Evolutionary conservation across 225 moss, liverwort and hornwort genomes (phyloP).

Genomic region (Ulota crispa): DNA sequence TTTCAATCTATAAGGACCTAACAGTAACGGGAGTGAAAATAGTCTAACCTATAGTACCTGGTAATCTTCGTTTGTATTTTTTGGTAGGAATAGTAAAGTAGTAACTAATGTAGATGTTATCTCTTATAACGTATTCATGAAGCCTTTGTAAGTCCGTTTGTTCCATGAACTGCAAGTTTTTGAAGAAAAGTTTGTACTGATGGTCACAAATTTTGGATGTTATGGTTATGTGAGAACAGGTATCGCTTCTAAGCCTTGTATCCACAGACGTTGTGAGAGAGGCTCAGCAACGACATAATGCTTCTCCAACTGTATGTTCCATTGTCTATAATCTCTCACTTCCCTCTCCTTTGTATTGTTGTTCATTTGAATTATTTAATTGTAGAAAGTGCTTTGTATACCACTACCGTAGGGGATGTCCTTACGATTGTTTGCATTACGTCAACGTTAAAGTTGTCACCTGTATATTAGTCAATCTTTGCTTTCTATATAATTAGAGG

Average conservation of each 20-base stretch:
- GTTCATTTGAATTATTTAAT: background rate
- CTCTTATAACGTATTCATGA: too few relatives aligned
- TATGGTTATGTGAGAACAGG: conserved; percentile 45
- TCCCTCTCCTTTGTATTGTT: background rate
- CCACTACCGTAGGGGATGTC: background rate
- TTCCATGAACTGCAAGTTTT: background rate
- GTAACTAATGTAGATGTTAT: background rate
- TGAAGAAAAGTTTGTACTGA: background rate
- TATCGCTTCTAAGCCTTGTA: conserved; percentile 81
- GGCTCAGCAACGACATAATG: conserved; percentile 83
- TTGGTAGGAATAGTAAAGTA: background rate
- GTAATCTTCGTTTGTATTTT: background rate
- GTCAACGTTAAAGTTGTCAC: background rate
- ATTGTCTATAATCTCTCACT: background rate
- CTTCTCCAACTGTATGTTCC: conserved; percentile 76
- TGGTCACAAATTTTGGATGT: background rate
- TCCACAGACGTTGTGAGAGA: conserved; percentile 92
- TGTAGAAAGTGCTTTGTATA: background rate
- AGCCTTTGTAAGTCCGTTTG: background rate
- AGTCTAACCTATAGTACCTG: background rate
- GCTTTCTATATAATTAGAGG: background rate
- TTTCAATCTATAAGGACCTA: background rate
- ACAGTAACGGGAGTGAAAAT: background rate
- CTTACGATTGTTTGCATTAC: background rate
- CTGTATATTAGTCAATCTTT: background rate